phyloP scores from a whole-genome alignment of 768 basidiomycete species.

The Rhizopogon vesiculosus region DNA sequence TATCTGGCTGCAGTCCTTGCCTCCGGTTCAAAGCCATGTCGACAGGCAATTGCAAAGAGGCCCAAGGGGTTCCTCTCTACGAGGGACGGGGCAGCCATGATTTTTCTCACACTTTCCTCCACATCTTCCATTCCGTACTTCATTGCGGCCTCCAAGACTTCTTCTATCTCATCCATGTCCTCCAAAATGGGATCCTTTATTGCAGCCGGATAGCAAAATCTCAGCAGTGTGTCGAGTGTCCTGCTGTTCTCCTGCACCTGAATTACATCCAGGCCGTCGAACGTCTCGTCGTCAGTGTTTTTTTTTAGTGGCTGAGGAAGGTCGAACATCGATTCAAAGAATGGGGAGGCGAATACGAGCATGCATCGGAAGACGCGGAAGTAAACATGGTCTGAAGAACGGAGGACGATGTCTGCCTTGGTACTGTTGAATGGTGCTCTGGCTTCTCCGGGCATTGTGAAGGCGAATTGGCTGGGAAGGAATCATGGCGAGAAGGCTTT shows the following conservation, averaged over 20 bases:
- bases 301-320: slow-evolving; percentile 18
- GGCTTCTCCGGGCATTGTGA: slow-evolving; percentile 17
- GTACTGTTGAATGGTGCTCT: slow-evolving; percentile 40
- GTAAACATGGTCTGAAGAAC: slow-evolving; percentile 40
- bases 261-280: slow-evolving; percentile 18
- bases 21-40: slow-evolving; percentile 25
- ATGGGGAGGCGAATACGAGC: slow-evolving; percentile 22
- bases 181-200: slow-evolving; percentile 18
- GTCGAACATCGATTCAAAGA: slow-evolving; percentile 28
- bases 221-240: slow-evolving; percentile 25
- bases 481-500: background rate
- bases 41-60: slow-evolving; percentile 31
- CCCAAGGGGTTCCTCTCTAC: slow-evolving; percentile 22
- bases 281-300: slow-evolving; percentile 9
- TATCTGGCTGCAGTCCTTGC: slow-evolving; percentile 22
- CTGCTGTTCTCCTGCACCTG: slow-evolving; percentile 24
- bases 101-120: slow-evolving; percentile 17
- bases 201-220: slow-evolving; percentile 31
- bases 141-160: slow-evolving; percentile 22
- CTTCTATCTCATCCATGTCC: slow-evolving; percentile 13
- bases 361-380: slow-evolving; percentile 21
- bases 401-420: slow-evolving; percentile 46
- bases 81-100: slow-evolving; percentile 21
- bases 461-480: background rate
- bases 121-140: slow-evolving; percentile 28